These are phyloP conservation scores for Podila clonocystis DNA, from an alignment of 192 early-diverging fungal genomes.

Conservation along the genomic window DNA sequence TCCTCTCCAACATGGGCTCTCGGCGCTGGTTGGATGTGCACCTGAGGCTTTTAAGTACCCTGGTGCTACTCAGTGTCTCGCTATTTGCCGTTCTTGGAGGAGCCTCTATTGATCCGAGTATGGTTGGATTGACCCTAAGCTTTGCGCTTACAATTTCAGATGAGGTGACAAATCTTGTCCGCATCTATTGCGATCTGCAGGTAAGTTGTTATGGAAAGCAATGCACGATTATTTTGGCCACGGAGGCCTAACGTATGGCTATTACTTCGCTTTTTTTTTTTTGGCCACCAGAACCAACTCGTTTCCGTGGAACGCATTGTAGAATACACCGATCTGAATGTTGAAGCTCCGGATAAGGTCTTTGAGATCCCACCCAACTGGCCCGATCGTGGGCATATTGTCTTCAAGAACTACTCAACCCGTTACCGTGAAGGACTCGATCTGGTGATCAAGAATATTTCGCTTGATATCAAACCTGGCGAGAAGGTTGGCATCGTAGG, in stretches of 20 bases:
- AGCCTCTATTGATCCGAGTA: conserved; percentile 66
- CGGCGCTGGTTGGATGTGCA: conserved; percentile 39
- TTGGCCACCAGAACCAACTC: conserved; percentile 49
- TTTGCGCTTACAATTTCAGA: conserved; percentile 82
- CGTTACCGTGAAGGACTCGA: conserved; percentile 76
- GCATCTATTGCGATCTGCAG: conserved; percentile 78
- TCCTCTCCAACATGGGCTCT: conserved; percentile 28
- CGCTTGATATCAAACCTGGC: conserved; percentile 63
- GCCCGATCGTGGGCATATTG: conserved; percentile 78
- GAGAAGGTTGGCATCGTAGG: conserved; percentile 95
- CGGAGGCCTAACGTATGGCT: not conserved
- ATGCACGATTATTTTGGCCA: not conserved
- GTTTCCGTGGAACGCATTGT: conserved; percentile 41
- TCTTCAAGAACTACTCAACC: conserved; percentile 76
- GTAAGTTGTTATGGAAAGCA: conserved; percentile 1
- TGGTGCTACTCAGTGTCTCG: conserved; percentile 7
- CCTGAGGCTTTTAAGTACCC: conserved; percentile 47
- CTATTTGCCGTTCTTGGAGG: conserved; percentile 22
- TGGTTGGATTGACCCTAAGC: conserved; percentile 52
- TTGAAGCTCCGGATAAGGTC: conserved; percentile 36
- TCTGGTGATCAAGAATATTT: conserved; percentile 80
- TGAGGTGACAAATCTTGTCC: conserved; percentile 76
- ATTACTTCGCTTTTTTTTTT: conserved; percentile 3
- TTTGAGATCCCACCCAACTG: conserved; percentile 49
- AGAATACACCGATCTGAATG: conserved; percentile 47